Conservation (phyloP, 1,139 yeast genomes). For the Pichia sp. region DNA sequence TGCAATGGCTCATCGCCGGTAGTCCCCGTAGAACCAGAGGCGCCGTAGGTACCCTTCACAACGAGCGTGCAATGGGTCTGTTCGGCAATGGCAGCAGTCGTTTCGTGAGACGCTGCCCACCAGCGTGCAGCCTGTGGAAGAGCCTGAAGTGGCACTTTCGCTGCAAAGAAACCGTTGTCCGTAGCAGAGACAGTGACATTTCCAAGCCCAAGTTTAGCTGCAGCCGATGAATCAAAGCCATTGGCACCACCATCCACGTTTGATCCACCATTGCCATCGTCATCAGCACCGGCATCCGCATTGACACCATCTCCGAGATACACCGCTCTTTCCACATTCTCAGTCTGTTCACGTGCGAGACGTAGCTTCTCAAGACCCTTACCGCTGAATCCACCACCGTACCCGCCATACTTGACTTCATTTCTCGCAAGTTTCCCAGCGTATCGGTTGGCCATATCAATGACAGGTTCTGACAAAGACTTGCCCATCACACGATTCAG, state of each 20-base stretch:
- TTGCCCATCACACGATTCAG: too few species aligned
- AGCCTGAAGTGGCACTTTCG: constrained; percentile 72
- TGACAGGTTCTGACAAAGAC: too few species aligned
- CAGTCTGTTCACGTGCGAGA: constrained; percentile 50
- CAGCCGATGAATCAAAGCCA: neutral
- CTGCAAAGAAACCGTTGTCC: constrained; percentile 50
- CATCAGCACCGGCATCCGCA: constrained; percentile 18
- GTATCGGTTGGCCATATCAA: too few species aligned
- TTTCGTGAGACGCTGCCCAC: constrained; percentile 69
- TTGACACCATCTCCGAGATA: constrained; percentile 26
- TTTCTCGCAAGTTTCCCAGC: constrained; percentile 53
- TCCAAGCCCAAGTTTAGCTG: neutral
- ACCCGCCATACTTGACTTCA: neutral
- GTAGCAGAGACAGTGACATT: constrained; percentile 43
- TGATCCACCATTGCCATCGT: constrained; percentile 10
- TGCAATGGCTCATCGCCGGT: constrained; percentile 61
- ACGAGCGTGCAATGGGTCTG: constrained; percentile 75
- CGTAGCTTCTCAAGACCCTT: constrained; percentile 83
- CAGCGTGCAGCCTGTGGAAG: constrained; percentile 81
- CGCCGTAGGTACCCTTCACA: constrained; percentile 68
- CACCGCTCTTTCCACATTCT: constrained; percentile 24
- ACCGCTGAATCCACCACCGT: constrained; percentile 72
- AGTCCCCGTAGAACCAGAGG: constrained; percentile 8
- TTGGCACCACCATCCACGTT: neutral
- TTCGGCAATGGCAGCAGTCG: constrained; percentile 59